phyloP scores from a whole-genome alignment of 1,284 basidiomycete species.

The Erythrobasidium hasegawianum region DNA sequence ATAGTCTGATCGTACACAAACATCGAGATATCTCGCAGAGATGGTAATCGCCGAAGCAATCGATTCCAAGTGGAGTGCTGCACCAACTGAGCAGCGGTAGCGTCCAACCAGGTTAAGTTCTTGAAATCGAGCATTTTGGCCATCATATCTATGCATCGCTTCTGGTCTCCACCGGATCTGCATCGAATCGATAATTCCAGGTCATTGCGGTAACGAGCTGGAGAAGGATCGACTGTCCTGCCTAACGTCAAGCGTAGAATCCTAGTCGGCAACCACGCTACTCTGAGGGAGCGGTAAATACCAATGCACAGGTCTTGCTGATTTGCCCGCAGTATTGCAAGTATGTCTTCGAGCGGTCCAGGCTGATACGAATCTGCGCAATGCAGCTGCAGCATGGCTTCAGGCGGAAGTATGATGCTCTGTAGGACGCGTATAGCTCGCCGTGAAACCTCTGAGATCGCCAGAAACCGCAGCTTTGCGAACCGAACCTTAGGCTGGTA shows the following conservation, averaged over 20 bases:
- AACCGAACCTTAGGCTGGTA: not conserved
- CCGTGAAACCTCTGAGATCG: not conserved
- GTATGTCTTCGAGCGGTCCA: not conserved
- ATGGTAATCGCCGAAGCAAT: not conserved
- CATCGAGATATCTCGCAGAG: not conserved
- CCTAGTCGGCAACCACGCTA: not conserved
- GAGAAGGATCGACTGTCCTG: not conserved
- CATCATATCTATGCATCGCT: not conserved
- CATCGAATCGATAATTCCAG: not conserved
- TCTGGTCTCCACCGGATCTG: not conserved
- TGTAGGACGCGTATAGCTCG: not conserved
- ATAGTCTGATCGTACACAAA: not conserved
- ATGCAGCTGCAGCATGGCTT: not conserved
- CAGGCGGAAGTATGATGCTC: not conserved
- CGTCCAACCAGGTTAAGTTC: slow-evolving; percentile 1
- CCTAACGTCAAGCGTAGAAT: not conserved
- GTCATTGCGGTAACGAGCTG: not conserved
- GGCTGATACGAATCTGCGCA: not conserved
- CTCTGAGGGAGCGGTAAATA: not conserved
- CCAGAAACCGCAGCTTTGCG: not conserved
- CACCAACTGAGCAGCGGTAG: not conserved
- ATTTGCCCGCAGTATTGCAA: not conserved
- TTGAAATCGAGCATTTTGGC: not conserved
- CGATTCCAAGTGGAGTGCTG: not conserved
- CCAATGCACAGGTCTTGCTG: not conserved